Conservation (phyloP, 768 basidiomycete species). For the Rhizopogon vulgaris region DNA sequence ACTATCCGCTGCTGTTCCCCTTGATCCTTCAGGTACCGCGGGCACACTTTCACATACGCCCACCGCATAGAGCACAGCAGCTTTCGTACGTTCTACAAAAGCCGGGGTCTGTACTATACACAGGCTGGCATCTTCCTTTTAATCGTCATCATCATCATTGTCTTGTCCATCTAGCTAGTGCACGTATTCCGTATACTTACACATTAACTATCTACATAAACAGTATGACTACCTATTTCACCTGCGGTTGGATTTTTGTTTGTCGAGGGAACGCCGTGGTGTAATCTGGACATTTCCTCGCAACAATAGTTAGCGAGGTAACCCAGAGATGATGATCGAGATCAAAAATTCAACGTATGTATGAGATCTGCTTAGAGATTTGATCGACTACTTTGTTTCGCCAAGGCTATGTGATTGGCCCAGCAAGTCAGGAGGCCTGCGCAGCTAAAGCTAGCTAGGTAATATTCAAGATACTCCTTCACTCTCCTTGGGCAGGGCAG, state of each 20-base stretch:
- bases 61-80: neutral
- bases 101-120: slow-evolving; percentile 6
- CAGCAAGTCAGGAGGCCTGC: too few relatives aligned
- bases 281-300: too few relatives aligned
- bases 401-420: too few relatives aligned
- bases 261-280: too few relatives aligned
- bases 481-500: too few relatives aligned
- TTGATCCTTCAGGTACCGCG: neutral
- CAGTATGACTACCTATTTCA: slow-evolving; percentile 1
- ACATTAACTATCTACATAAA: slow-evolving; percentile 5
- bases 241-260: neutral
- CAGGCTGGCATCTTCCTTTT: slow-evolving; percentile 3
- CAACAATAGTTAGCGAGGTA: too few relatives aligned
- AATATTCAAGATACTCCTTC: too few relatives aligned
- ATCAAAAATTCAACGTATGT: too few relatives aligned
- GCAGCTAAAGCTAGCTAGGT: too few relatives aligned
- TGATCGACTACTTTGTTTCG: too few relatives aligned
- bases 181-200: slow-evolving; percentile 6
- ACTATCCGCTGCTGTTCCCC: neutral
- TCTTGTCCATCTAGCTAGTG: neutral
- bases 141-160: neutral
- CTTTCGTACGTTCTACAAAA: slow-evolving; percentile 1
- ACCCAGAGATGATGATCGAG: too few relatives aligned
- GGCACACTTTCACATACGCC: neutral
- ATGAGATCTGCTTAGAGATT: too few relatives aligned